Conservation (phyloP, 768 basidiomycete species). For the Phlebiopsis flavidoalba region DNA sequence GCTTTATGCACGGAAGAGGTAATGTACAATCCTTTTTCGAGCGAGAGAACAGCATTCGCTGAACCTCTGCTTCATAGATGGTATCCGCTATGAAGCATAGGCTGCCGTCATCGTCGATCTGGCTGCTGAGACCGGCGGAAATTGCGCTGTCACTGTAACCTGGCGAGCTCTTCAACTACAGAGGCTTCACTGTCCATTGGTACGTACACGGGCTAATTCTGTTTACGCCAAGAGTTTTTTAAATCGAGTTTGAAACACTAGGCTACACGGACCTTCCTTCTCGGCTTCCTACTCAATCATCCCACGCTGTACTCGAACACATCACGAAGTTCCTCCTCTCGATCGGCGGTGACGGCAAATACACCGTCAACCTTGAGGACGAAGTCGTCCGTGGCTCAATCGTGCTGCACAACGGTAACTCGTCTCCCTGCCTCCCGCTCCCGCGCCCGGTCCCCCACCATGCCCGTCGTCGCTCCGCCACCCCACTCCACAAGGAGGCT, state of each 20-base stretch:
- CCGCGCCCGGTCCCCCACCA: conserved; percentile 56
- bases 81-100: conserved; percentile 89
- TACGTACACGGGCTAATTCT: conserved; percentile 20
- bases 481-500: conserved; percentile 40
- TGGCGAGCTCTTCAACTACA: conserved; percentile 61
- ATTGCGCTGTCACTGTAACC: conserved; percentile 80
- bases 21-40: not conserved
- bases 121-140: conserved; percentile 87
- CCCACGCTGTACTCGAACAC: conserved; percentile 86
- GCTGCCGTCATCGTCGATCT: conserved; percentile 85
- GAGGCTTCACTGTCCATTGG: conserved; percentile 85
- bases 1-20: conserved; percentile 70
- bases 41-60: not conserved
- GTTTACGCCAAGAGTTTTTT: not conserved
- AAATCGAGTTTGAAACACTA: conserved; percentile 21
- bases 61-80: conserved; percentile 39
- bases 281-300: conserved; percentile 85
- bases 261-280: conserved; percentile 85
- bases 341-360: conserved; percentile 56
- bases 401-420: conserved; percentile 61
- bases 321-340: conserved; percentile 86
- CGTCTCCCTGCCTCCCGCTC: conserved; percentile 65
- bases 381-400: conserved; percentile 83
- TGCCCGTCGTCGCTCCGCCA: conserved; percentile 48
- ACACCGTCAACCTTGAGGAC: conserved; percentile 66